Base-by-base conservation (phyloP, 352 stramenopile genomes). In the Phytopythium kandeliae region DNA sequence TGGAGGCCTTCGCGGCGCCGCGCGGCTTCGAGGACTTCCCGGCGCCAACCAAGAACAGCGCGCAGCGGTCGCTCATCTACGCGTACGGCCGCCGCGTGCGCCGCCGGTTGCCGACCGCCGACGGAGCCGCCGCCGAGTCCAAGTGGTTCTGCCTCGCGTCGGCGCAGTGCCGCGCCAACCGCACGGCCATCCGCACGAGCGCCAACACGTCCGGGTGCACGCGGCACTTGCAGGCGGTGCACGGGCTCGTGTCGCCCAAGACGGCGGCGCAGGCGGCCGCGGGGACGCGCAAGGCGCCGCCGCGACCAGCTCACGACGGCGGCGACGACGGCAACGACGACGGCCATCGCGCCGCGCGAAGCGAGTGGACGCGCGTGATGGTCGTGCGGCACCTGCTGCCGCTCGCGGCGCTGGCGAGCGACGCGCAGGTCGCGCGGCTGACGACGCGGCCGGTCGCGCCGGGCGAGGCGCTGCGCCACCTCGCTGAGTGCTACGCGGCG, bases 121-220 rank as follows among this genome's bases (percentile, higher is more conserved):
- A 19, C 15, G 34, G 15, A 10, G 41, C 19, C 19, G 46, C 31
- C 12, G 38, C 40, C 45, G 55, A 57, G 47, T 57, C 57, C 17
- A 51, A 64, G 41, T 64, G 57, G 57, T 64, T 64, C 41, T 64
- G 57, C 42, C 53, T 64, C 37, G 57, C 57, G 40, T 60, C 52
- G 24, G 31, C 46, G 22, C 52, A 60, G 36, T 61, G 57, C 46
- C 51, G 57, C 30, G 51, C 57, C 33, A 60, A 61, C 41, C 37
- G 38, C 35, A 64, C 57, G 30, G 56, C 35, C 35, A 64, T 64
- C 53, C 60, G 57, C 57, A 64, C 57, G 21, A 48, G 37, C 19
- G 52, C 57, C 36, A 64, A 64, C 48, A 61, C 59, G 13, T 64
- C 57, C 15, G 57, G 57, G 25, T 61, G 57, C 46, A 64, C 52